Percentiles rank a stretch among this genome's conserved stretches.
Conservation (phyloP, 2,329 filamentous ascomycete genomes). For the Talaromyces pinophilus region DNA sequence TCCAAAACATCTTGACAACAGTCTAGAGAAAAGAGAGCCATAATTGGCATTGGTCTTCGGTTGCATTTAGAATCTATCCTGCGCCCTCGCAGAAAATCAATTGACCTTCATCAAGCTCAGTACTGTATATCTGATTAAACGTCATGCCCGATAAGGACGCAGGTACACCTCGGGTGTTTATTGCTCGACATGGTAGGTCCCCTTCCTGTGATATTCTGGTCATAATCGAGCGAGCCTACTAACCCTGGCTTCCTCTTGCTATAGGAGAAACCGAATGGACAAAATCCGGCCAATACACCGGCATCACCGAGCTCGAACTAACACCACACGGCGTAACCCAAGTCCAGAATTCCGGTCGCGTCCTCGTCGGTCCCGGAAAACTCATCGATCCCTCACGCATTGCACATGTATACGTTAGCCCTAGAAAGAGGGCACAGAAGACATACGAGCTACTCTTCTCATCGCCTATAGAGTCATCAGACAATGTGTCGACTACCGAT, state of each 20-base stretch:
- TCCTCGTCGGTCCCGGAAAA: constrained; percentile 53
- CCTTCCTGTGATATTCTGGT: not conserved
- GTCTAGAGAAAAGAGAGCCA: not conserved
- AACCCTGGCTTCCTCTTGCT: not conserved
- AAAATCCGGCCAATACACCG: constrained; percentile 50
- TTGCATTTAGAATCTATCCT: not conserved
- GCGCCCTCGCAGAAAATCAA: not conserved
- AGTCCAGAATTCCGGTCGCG: constrained; percentile 47
- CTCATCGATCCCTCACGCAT: constrained; percentile 55
- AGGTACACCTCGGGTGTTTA: constrained; percentile 41
- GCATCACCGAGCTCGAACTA: constrained; percentile 48
- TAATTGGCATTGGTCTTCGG: not conserved
- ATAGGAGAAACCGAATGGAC: constrained; percentile 51
- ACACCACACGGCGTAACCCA: constrained; percentile 47
- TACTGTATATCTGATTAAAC: not conserved
- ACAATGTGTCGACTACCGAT: constrained; percentile 52
- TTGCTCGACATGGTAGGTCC: constrained; percentile 40
- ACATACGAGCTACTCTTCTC: constrained; percentile 52
- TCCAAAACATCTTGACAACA: not conserved
- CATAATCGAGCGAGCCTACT: not conserved
- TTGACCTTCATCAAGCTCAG: not conserved
- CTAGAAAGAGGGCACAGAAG: constrained; percentile 50
- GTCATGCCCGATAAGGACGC: constrained; percentile 43
- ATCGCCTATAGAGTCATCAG: constrained; percentile 3
- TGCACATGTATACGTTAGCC: constrained; percentile 53